These are phyloP conservation scores for Cornus florida DNA, from an alignment of 148 eudicot species.

Conservation along the genomic window DNA sequence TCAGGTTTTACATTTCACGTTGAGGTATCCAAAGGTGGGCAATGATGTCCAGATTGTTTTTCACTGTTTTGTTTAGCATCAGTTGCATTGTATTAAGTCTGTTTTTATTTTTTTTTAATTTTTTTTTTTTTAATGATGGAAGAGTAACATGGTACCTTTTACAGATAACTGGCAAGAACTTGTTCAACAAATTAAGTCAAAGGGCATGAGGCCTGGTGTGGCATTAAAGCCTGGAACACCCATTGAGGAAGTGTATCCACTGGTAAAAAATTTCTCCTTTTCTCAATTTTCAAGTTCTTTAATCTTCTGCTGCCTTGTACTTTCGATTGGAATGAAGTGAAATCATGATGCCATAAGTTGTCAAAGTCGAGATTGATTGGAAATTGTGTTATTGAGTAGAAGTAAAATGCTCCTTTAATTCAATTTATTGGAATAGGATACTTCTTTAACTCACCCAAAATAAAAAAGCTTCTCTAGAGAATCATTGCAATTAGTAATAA, in stretches of 20 bases:
- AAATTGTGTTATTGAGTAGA: too few species aligned
- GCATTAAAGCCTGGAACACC: conserved; percentile 90
- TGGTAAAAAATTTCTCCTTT: conserved; percentile 42
- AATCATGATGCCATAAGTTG: neutral
- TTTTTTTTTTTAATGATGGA: neutral
- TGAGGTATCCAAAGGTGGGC: conserved; percentile 80
- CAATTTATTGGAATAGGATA: neutral
- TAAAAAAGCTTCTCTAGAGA: neutral
- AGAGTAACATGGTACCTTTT: conserved; percentile 7
- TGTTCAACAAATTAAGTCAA: conserved; percentile 62
- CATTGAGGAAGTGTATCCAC: conserved; percentile 82
- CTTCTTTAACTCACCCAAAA: neutral
- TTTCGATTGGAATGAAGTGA: neutral
- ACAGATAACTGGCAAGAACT: conserved; percentile 94
- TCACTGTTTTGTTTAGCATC: neutral
- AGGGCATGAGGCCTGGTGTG: conserved; percentile 92
- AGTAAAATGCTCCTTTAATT: too few species aligned
- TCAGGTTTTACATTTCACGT: conserved; percentile 98
- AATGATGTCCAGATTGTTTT: neutral
- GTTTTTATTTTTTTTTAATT: conserved; percentile 5
- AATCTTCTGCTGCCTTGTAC: neutral
- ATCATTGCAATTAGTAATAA: neutral
- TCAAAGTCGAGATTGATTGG: too few species aligned
- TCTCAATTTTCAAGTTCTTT: conserved; percentile 7
- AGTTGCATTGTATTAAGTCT: neutral